Conservation (phyloP, 2,329 filamentous ascomycete genomes). For the Monilinia polystroma region DNA sequence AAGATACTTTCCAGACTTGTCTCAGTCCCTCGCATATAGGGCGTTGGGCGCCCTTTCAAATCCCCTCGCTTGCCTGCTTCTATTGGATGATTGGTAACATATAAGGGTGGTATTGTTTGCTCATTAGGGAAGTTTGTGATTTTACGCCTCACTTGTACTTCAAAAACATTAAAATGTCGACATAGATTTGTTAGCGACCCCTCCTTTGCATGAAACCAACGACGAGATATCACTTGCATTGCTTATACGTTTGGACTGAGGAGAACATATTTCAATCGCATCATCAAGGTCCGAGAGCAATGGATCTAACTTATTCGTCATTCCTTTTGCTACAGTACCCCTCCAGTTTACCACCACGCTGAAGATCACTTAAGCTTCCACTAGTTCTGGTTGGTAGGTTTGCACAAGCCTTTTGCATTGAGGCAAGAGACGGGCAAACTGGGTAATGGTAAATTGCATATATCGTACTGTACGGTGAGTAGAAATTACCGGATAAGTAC, state of each 20-base stretch:
- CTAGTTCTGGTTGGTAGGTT: background rate
- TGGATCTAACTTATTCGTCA: too few relatives aligned
- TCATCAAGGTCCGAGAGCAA: background rate
- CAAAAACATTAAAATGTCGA: background rate
- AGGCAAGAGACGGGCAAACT: background rate
- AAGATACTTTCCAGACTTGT: background rate
- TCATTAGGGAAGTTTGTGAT: background rate
- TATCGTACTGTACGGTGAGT: background rate
- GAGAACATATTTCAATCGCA: background rate
- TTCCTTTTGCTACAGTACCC: background rate
- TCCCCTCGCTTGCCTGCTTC: background rate
- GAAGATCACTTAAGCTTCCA: background rate
- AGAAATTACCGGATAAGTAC: background rate
- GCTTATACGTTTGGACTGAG: background rate
- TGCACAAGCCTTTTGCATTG: background rate
- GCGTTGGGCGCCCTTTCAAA: background rate
- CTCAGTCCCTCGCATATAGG: background rate
- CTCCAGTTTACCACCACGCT: background rate
- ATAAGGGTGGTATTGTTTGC: background rate
- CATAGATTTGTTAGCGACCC: background rate
- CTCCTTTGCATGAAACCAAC: conserved; percentile 1
- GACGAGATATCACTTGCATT: conserved; percentile 7
- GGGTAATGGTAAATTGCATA: background rate
- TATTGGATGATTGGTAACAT: background rate
- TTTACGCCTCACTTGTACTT: conserved; percentile 1